phyloP scores from a whole-genome alignment of 139 green algal genomes.

The Nannochloris sp. region DNA sequence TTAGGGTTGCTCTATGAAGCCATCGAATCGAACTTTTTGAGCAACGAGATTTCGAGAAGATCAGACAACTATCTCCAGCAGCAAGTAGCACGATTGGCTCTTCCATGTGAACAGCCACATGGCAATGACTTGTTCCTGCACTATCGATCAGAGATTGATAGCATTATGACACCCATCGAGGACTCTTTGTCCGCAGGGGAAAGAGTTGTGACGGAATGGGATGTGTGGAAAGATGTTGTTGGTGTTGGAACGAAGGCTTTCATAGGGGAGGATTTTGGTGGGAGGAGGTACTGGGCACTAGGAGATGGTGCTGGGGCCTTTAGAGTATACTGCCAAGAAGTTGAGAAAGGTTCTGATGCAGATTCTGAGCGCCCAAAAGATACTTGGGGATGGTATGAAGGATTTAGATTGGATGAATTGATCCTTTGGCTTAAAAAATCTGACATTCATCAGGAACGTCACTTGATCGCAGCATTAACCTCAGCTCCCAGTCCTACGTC shows the following conservation, averaged over 20 bases:
- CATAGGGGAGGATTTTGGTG: slow-evolving; percentile 52
- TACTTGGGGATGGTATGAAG: slow-evolving; percentile 44
- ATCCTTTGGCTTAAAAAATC: slow-evolving; percentile 27
- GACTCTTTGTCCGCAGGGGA: too few species aligned
- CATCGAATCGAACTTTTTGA: slow-evolving; percentile 46
- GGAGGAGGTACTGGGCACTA: slow-evolving; percentile 74
- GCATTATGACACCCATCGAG: too few species aligned
- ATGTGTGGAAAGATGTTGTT: background rate
- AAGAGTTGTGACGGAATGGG: background rate
- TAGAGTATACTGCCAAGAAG: slow-evolving; percentile 57
- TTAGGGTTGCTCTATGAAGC: slow-evolving; percentile 43
- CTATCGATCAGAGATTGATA: too few species aligned
- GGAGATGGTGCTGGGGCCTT: slow-evolving; percentile 50
- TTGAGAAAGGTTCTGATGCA: slow-evolving; percentile 10
- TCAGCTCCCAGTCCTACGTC: slow-evolving; percentile 33
- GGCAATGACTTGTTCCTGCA: too few species aligned
- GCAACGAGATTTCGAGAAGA: slow-evolving; percentile 38
- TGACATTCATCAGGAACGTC: slow-evolving; percentile 30
- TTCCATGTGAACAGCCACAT: too few species aligned
- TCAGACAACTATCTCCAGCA: slow-evolving; percentile 32
- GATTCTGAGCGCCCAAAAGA: too few species aligned
- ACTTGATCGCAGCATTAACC: slow-evolving; percentile 46
- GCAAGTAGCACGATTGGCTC: too few species aligned
- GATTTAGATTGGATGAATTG: slow-evolving; percentile 24
- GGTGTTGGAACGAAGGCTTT: slow-evolving; percentile 53